phyloP scores from a whole-genome alignment of 2,329 filamentous ascomycete genomes.

The Colletotrichum siamense region DNA sequence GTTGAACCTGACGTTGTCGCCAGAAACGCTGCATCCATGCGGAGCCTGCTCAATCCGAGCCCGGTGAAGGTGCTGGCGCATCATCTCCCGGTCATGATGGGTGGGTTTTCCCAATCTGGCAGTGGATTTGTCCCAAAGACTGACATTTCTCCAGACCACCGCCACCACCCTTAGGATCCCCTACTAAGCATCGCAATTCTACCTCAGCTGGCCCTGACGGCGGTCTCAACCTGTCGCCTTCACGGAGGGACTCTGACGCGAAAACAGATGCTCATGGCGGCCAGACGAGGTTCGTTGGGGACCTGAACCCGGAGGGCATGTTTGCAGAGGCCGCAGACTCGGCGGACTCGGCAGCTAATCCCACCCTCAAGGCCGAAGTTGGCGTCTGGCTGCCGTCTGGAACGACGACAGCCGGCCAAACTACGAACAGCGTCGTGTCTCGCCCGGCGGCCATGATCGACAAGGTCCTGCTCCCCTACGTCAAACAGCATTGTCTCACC shows the following conservation, averaged over 20 bases:
- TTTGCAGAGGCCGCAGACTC: slow-evolving; percentile 60
- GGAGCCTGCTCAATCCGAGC: slow-evolving; percentile 27
- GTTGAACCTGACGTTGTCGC: neutral
- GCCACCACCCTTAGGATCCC: neutral
- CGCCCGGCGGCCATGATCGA: slow-evolving; percentile 42
- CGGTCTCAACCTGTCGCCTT: neutral
- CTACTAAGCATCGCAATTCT: slow-evolving; percentile 2
- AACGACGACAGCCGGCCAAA: slow-evolving; percentile 29
- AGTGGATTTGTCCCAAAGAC: neutral
- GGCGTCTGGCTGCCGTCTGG: slow-evolving; percentile 58
- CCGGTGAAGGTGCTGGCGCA: neutral
- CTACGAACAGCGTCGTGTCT: slow-evolving; percentile 29
- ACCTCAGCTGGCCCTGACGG: neutral
- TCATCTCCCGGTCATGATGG: neutral
- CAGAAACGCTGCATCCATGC: slow-evolving; percentile 52
- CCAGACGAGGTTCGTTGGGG: slow-evolving; percentile 57
- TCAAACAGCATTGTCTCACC: slow-evolving; percentile 50
- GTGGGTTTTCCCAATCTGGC: slow-evolving; percentile 19
- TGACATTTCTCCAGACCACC: neutral
- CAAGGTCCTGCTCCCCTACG: slow-evolving; percentile 45
- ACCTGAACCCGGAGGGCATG: slow-evolving; percentile 65
- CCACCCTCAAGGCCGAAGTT: slow-evolving; percentile 56
- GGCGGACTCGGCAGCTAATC: slow-evolving; percentile 34
- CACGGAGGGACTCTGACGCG: neutral
- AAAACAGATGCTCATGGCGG: slow-evolving; percentile 5